These are phyloP conservation scores for Acephala macrosclerotiorum DNA, from an alignment of 2,329 filamentous ascomycete species.

Conservation along the genomic window DNA sequence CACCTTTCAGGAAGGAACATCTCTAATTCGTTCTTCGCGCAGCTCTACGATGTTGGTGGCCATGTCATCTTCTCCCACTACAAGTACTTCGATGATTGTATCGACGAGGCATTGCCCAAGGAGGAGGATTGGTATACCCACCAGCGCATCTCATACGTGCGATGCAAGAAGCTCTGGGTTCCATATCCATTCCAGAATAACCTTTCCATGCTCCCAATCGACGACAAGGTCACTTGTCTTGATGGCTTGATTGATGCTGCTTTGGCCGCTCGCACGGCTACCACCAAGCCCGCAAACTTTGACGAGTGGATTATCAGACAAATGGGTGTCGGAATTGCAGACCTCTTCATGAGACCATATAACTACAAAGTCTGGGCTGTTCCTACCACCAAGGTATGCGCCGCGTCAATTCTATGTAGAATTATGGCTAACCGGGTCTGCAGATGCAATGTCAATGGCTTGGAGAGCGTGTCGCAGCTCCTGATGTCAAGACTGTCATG, in stretches of 20 bases:
- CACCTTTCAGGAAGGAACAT: conserved; percentile 26
- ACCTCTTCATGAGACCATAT: conserved; percentile 99
- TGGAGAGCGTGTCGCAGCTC: conserved; percentile 96
- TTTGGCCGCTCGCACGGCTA: conserved; percentile 83
- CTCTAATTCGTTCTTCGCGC: conserved; percentile 33
- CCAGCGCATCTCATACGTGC: conserved; percentile 98
- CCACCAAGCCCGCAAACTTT: conserved; percentile 93
- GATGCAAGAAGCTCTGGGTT: conserved; percentile 96
- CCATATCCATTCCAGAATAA: conserved; percentile 99
- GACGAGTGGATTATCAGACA: conserved; percentile 98
- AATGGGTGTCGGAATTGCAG: conserved; percentile 87
- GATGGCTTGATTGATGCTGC: conserved; percentile 97
- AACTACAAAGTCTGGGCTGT: conserved; percentile 99
- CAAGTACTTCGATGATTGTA: conserved; percentile 99
- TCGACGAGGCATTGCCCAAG: conserved; percentile 94
- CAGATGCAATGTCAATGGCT: conserved; percentile 99
- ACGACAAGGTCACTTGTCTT: conserved; percentile 93
- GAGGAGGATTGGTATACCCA: conserved; percentile 96
- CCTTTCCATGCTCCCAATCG: conserved; percentile 96
- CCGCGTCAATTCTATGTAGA: too few species aligned
- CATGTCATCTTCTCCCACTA: conserved; percentile 69
- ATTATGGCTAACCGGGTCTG: conserved; percentile 8
- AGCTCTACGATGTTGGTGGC: conserved; percentile 91
- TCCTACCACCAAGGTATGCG: conserved; percentile 86
- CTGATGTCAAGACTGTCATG: conserved; percentile 91